Base-by-base conservation (phyloP, 2,329 filamentous ascomycete species). In the Tolypocladium sp. region DNA sequence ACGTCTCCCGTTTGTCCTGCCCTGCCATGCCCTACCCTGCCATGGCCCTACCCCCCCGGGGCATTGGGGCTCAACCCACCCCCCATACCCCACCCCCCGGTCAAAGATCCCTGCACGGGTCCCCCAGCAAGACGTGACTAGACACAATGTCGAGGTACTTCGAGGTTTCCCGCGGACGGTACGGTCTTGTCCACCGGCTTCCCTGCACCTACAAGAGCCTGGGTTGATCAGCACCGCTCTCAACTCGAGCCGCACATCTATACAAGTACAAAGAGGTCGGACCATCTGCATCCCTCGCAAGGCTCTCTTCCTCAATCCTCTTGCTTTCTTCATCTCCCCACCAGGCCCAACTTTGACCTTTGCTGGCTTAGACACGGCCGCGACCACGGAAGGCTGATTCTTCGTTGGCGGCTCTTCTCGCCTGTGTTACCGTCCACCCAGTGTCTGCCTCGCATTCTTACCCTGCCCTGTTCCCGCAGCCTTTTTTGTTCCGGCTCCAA, bases 361-460 rank as follows among this genome's bases (percentile, higher is more conserved):
- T 33, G 56, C 35, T 33, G 51, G 49, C 60, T 61, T 58, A 68
- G 65, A 69, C 64, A 61, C 58, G 64, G 68, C 63, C 69, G 60
- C 60, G 60, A 63, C 67, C 64, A 69, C 59, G 62, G 66, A 63
- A 70, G 69, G 68, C 69, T 69, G 62, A 63, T 58, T 62, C 52
- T 49, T 52, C 40, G 8, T 30, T 42, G 46, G 17, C 46, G 46
- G 12, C 27, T 40, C 37, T 27, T 46, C 41, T 13, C 30, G n/a
- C 40, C 38, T 42, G 41, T 55, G 35, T 12, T 57, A 41, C 27
- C 30, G 17, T 42, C 44, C 37, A n/a, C 35, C 25, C 37, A 30
- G 5, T 15, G 35, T 55, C 46, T 42, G 53, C 38, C 53, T 55
- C 53, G 53, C 53, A 4, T 42, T 25, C 38, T 7, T 42, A 12